phyloP scores from a whole-genome alignment of 371 early-diverging fungal species.

The Dichotomocladium elegans region DNA sequence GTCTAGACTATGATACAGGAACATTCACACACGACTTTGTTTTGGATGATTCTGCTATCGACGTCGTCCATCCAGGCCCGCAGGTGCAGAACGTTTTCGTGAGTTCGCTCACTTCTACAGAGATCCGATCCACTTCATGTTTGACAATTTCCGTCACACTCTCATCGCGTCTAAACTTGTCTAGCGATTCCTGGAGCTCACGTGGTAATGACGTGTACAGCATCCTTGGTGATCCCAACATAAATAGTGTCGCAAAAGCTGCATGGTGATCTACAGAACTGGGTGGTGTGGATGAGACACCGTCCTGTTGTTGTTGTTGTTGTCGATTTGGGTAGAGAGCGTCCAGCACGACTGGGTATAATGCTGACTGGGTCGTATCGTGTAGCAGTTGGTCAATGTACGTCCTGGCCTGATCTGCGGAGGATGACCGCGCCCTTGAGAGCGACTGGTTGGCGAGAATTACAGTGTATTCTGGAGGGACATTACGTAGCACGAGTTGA shows the following conservation, averaged over 20 bases:
- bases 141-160: slow-evolving; percentile 17
- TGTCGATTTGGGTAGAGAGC: slow-evolving; percentile 30
- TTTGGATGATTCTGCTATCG: background rate
- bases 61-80: slow-evolving; percentile 16
- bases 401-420: slow-evolving; percentile 22
- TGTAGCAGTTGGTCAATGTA: slow-evolving; percentile 36
- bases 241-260: slow-evolving; percentile 27
- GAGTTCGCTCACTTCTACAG: slow-evolving; percentile 21
- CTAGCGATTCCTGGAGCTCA: slow-evolving; percentile 19
- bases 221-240: slow-evolving; percentile 28
- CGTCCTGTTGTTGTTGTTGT: slow-evolving; percentile 1
- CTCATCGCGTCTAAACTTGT: slow-evolving; percentile 12
- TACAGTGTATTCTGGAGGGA: slow-evolving; percentile 41
- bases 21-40: background rate
- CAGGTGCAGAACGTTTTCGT: slow-evolving; percentile 32
- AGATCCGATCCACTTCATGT: slow-evolving; percentile 25
- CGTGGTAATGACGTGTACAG: slow-evolving; percentile 28
- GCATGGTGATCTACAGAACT: slow-evolving; percentile 17
- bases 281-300: background rate
- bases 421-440: slow-evolving; percentile 10
- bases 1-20: background rate
- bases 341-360: slow-evolving; percentile 40
- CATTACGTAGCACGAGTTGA: slow-evolving; percentile 40
- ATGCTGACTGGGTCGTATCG: slow-evolving; percentile 38
- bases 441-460: slow-evolving; percentile 41